Conservation (phyloP, 2,329 filamentous ascomycete genomes). For the Neopestalotiopsis clavispora region DNA sequence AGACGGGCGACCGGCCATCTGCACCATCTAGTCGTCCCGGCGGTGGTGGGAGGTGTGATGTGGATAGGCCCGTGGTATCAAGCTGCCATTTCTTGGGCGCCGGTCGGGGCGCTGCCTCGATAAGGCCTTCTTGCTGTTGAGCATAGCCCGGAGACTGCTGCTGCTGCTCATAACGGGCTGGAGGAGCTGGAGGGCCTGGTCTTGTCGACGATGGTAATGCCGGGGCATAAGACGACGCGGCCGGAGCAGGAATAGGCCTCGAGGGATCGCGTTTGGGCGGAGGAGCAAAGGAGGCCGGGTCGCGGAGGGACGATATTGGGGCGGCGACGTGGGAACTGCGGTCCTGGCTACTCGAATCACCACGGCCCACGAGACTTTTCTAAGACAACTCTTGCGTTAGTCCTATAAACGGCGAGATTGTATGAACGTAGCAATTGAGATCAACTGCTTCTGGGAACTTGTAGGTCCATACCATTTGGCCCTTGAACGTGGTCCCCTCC, state of each 20-base stretch:
- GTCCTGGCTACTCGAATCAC: constrained; percentile 30
- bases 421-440: no score
- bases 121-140: constrained; percentile 22
- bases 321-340: constrained; percentile 47
- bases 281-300: constrained; percentile 79
- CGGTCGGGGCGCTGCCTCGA: constrained; percentile 31
- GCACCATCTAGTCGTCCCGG: constrained; percentile 59
- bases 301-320: constrained; percentile 73
- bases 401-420: no score
- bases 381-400: constrained; percentile 26
- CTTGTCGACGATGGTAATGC: constrained; percentile 42
- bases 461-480: constrained; percentile 48
- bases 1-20: constrained; percentile 34
- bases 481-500: constrained; percentile 43
- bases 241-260: constrained; percentile 20
- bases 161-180: constrained; percentile 28
- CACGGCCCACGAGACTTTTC: constrained; percentile 52
- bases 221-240: constrained; percentile 25
- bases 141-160: neutral
- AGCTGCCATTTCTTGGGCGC: constrained; percentile 68
- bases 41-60: constrained; percentile 72
- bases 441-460: neutral
- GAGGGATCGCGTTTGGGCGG: constrained; percentile 68
- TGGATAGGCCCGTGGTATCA: constrained; percentile 74
- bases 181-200: constrained; percentile 42